These are phyloP conservation scores for Leccinum fibrillosum DNA, from an alignment of 768 basidiomycete species.

Conservation along the genomic window DNA sequence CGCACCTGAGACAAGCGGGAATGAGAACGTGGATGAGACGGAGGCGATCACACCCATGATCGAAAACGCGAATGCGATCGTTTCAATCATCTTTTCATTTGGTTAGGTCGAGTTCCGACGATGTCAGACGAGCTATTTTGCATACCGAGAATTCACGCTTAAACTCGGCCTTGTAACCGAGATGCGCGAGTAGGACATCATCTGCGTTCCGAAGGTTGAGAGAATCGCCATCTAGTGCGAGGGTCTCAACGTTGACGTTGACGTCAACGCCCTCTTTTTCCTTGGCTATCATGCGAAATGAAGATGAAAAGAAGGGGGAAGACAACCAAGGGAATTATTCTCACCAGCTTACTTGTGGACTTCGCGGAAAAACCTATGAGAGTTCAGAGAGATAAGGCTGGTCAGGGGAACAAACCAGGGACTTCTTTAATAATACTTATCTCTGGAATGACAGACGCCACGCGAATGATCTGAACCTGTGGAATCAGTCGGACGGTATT, in stretches of 20 bases:
- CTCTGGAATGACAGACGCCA: not conserved
- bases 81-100: conserved; percentile 45
- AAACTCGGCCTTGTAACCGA: conserved; percentile 73
- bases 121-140: not conserved
- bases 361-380: not conserved
- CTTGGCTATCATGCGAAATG: conserved; percentile 14
- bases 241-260: conserved; percentile 9
- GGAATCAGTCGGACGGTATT: too few relatives aligned
- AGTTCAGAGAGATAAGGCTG: not conserved
- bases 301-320: not conserved
- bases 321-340: not conserved
- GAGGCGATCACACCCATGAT: conserved; percentile 74
- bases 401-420: not conserved
- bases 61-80: conserved; percentile 62
- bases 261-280: conserved; percentile 16
- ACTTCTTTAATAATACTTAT: not conserved
- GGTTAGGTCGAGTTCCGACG: not conserved
- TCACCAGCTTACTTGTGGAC: not conserved
- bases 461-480: not conserved
- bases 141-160: conserved; percentile 70
- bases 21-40: conserved; percentile 62
- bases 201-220: conserved; percentile 42
- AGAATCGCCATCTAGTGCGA: conserved; percentile 10
- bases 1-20: conserved; percentile 60
- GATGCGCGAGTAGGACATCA: conserved; percentile 54